Conservation (phyloP, 31 red algal genomes). For the Bonnemaisonia californica region DNA sequence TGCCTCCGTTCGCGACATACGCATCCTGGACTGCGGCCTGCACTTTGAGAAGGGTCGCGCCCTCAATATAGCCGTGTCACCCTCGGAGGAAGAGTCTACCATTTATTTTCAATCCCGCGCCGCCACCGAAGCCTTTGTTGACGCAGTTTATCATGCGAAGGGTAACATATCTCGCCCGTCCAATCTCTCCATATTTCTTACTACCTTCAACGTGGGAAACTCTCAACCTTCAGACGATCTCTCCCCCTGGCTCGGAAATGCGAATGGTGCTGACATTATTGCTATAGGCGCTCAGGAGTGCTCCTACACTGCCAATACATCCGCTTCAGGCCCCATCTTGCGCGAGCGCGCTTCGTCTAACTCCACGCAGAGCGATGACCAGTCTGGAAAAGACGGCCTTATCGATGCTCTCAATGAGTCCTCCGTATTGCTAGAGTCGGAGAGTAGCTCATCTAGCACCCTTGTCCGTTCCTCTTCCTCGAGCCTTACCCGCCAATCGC, state of each 20-base stretch:
- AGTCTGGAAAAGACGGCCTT: background rate
- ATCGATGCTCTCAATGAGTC: background rate
- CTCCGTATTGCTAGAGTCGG: background rate
- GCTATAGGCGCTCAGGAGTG: slow-evolving; percentile 67
- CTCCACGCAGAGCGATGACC: background rate
- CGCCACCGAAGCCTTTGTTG: slow-evolving; percentile 23
- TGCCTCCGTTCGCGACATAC: slow-evolving; percentile 11
- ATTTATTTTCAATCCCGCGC: slow-evolving; percentile 37
- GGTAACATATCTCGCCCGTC: slow-evolving; percentile 16
- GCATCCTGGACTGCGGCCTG: slow-evolving; percentile 43
- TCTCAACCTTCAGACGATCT: slow-evolving; percentile 50
- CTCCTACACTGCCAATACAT: slow-evolving; percentile 38
- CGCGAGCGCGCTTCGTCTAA: background rate
- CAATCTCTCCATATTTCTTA: slow-evolving; percentile 38
- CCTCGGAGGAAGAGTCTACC: slow-evolving; percentile 13
- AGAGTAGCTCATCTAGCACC: background rate
- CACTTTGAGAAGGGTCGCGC: slow-evolving; percentile 41
- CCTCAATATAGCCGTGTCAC: slow-evolving; percentile 11
- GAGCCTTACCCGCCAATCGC: background rate
- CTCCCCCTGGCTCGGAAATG: slow-evolving; percentile 35
- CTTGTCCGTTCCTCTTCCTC: slow-evolving; percentile 4
- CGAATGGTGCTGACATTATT: slow-evolving; percentile 25
- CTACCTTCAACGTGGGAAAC: slow-evolving; percentile 66
- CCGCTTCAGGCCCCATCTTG: background rate
- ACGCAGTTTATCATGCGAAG: slow-evolving; percentile 24